phyloP scores from a whole-genome alignment of 441 rosid genomes.

The Macaranga tanarius region DNA sequence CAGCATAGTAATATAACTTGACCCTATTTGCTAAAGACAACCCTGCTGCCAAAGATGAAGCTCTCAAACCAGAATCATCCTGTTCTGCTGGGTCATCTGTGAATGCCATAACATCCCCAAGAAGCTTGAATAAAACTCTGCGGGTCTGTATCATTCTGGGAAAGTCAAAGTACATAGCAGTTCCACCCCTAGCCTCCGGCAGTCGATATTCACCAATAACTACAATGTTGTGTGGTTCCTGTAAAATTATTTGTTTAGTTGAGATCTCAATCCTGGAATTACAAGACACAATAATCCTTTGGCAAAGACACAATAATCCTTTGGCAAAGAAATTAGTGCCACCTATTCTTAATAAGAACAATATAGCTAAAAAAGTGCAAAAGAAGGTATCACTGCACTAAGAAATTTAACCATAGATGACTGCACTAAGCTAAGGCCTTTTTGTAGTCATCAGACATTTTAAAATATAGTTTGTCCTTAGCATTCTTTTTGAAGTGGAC shows the following conservation, averaged over 20 bases:
- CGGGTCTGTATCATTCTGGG: constrained; percentile 65
- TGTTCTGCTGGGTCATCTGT: constrained; percentile 71
- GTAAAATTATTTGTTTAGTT: constrained; percentile 27
- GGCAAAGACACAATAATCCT: neutral
- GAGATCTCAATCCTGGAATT: neutral
- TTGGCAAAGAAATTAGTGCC: neutral
- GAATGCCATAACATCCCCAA: constrained; percentile 79
- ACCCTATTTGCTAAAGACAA: constrained; percentile 68
- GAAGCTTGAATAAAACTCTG: constrained; percentile 62
- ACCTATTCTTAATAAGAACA: neutral
- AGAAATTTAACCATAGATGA: neutral
- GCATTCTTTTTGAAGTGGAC: neutral
- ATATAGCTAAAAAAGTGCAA: neutral
- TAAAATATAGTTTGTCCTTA: neutral
- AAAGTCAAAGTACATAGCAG: constrained; percentile 84
- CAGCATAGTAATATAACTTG: constrained; percentile 71
- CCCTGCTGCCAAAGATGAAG: constrained; percentile 59
- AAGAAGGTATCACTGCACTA: too few relatives aligned
- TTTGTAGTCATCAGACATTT: neutral
- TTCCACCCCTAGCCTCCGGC: constrained; percentile 75
- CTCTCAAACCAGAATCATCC: constrained; percentile 51
- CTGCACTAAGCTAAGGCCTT: neutral
- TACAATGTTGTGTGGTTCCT: constrained; percentile 75
- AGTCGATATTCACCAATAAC: constrained; percentile 73
- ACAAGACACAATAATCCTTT: neutral